Percentiles rank a stretch among this genome's conserved stretches.
Evolutionary conservation across 2,329 filamentous ascomycete genomes (phyloP).

Genomic region (Canariomyces notabilis): DNA sequence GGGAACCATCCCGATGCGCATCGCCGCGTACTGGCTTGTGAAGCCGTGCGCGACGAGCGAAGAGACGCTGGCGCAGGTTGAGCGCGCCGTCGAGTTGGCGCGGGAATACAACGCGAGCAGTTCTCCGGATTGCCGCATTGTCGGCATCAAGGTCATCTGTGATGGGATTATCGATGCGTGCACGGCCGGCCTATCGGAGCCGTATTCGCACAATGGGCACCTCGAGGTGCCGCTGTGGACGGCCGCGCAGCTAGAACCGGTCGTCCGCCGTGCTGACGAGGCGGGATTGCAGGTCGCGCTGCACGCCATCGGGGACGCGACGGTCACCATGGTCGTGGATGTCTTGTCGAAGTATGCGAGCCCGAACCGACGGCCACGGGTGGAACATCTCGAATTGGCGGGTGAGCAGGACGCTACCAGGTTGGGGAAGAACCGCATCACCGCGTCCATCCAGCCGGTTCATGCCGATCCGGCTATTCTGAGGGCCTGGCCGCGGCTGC

Average conservation of each 20-base stretch:
- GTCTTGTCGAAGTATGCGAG: constrained; percentile 41
- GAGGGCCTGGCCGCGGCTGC: constrained; percentile 53
- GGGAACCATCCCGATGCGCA: constrained; percentile 38
- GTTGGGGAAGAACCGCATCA: constrained; percentile 55
- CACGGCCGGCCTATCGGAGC: constrained; percentile 55
- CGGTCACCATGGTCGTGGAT: constrained; percentile 54
- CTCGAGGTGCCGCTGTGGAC: constrained; percentile 52
- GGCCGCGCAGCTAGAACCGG: constrained; percentile 44
- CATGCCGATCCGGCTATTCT: constrained; percentile 58
- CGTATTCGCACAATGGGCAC: constrained; percentile 47
- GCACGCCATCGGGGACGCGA: constrained; percentile 61
- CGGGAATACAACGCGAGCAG: constrained; percentile 39
- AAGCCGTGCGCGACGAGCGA: constrained; percentile 40
- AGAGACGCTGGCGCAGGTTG: constrained; percentile 45
- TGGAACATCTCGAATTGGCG: constrained; percentile 61
- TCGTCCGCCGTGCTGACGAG: constrained; percentile 49
- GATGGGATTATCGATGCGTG: constrained; percentile 63
- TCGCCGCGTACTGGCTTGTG: constrained; percentile 55
- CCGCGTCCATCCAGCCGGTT: constrained; percentile 53
- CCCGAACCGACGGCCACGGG: constrained; percentile 50
- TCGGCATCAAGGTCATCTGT: constrained; percentile 60
- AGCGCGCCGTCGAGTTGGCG: constrained; percentile 44
- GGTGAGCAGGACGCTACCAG: constrained; percentile 49
- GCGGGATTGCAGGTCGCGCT: constrained; percentile 56
- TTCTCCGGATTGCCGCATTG: constrained; percentile 46